These are phyloP conservation scores for Barbatosphaeria neglecta DNA, from an alignment of 495 filamentous ascomycete genomes.

Conservation along the genomic window DNA sequence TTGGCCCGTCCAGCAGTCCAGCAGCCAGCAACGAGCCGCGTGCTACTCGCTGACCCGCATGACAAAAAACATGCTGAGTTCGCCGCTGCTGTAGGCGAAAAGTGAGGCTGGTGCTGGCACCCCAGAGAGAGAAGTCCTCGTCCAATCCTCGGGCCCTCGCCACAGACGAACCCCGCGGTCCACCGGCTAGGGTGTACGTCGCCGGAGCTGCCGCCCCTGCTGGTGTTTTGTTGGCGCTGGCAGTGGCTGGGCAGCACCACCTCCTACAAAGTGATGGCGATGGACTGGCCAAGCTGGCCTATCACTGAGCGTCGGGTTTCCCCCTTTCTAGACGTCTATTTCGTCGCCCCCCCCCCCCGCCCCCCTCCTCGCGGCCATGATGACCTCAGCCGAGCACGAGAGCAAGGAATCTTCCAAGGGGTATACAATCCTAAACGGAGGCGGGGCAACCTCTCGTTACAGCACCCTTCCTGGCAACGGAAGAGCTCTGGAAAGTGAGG, in stretches of 20 bases:
- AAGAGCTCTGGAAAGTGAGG: neutral
- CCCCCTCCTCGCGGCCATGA: neutral
- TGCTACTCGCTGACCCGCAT: slow-evolving; percentile 9
- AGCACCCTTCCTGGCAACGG: neutral
- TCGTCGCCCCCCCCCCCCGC: neutral
- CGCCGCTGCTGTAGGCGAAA: slow-evolving; percentile 4
- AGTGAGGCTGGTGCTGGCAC: slow-evolving; percentile 9
- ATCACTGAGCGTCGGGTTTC: neutral
- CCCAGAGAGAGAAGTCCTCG: neutral
- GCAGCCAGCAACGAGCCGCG: too few relatives aligned
- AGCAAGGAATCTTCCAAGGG: neutral
- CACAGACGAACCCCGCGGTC: slow-evolving; percentile 7
- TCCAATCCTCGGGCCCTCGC: slow-evolving; percentile 8
- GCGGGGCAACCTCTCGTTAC: neutral
- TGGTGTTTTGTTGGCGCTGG: too few relatives aligned
- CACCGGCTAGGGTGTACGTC: slow-evolving; percentile 4
- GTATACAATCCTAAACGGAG: too few relatives aligned
- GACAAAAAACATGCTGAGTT: slow-evolving; percentile 3
- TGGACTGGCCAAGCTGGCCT: too few relatives aligned
- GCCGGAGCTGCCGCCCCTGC: neutral
- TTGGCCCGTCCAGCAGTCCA: neutral
- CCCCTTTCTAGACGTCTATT: neutral
- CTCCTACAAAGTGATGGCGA: too few relatives aligned
- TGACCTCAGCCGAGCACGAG: neutral
- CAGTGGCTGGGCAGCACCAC: too few relatives aligned